Percentiles rank a stretch among this genome's conserved stretches.
Evolutionary conservation across 2,329 filamentous ascomycete species (phyloP).

Genomic region (Hypoxylon sp.): DNA sequence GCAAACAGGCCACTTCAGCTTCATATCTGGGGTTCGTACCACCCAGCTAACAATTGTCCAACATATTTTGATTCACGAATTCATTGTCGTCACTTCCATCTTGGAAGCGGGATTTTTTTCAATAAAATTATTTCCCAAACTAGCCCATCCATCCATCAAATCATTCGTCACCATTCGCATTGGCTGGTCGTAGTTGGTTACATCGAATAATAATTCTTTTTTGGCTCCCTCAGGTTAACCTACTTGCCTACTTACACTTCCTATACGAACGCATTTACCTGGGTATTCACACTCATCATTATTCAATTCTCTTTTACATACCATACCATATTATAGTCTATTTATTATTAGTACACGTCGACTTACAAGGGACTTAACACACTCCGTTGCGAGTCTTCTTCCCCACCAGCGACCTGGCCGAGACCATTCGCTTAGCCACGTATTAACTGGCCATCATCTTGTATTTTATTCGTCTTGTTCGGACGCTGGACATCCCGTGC

Average conservation of each 20-base stretch:
- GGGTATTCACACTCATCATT: slow-evolving; percentile 11
- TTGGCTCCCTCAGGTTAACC: slow-evolving; percentile 1
- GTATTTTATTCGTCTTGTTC: slow-evolving; percentile 39
- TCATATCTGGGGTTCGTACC: slow-evolving; percentile 23
- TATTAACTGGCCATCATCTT: slow-evolving; percentile 28
- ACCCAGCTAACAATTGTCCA: slow-evolving; percentile 26
- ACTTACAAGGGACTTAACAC: slow-evolving; percentile 24
- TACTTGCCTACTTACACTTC: not conserved
- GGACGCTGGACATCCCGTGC: slow-evolving; percentile 41
- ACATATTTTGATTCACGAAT: slow-evolving; percentile 28
- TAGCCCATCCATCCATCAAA: slow-evolving; percentile 14
- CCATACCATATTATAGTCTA: slow-evolving; percentile 18
- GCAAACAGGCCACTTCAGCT: slow-evolving; percentile 36
- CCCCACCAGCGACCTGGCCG: slow-evolving; percentile 32
- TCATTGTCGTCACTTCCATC: slow-evolving; percentile 21
- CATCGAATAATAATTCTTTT: slow-evolving; percentile 14
- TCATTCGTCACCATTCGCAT: slow-evolving; percentile 14
- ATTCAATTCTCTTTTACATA: slow-evolving; percentile 19
- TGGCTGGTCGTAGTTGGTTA: slow-evolving; percentile 22
- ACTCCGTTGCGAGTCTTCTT: slow-evolving; percentile 8
- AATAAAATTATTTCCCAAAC: slow-evolving; percentile 31
- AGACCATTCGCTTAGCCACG: slow-evolving; percentile 31
- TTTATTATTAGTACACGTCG: slow-evolving; percentile 30
- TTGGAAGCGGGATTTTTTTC: slow-evolving; percentile 31
- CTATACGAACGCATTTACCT: slow-evolving; percentile 14